phyloP scores from a whole-genome alignment of 2,329 filamentous ascomycete species.

The Aspergillus caelatus region DNA sequence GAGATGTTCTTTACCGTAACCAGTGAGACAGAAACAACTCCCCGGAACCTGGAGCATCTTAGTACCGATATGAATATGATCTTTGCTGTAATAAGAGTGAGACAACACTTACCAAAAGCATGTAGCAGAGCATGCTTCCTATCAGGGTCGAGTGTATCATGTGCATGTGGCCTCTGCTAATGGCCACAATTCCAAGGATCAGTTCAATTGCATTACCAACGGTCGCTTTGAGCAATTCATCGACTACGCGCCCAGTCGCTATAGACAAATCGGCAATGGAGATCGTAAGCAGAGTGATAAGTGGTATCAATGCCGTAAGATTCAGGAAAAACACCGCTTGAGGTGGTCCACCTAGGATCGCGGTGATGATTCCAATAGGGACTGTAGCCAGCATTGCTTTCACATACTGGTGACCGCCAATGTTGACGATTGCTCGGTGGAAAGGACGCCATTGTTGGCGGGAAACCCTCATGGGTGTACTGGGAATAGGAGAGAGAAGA shows the following conservation, averaged over 20 bases:
- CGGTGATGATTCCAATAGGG: conserved; percentile 69
- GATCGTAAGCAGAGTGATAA: conserved; percentile 76
- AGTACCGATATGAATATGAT: background rate
- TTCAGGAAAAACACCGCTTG: conserved; percentile 75
- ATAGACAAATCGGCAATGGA: conserved; percentile 78
- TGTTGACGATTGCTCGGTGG: background rate
- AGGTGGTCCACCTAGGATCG: conserved; percentile 60
- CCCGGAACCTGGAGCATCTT: conserved; percentile 16
- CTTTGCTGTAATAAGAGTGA: background rate
- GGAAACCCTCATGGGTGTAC: background rate
- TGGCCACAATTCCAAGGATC: conserved; percentile 74
- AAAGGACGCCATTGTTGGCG: conserved; percentile 2
- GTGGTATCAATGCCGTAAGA: conserved; percentile 81
- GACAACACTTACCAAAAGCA: conserved; percentile 65
- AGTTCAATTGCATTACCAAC: conserved; percentile 85
- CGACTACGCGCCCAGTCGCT: conserved; percentile 68
- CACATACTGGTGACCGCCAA: conserved; percentile 46
- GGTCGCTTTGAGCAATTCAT: conserved; percentile 79
- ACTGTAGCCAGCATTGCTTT: conserved; percentile 71
- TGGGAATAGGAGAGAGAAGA: background rate
- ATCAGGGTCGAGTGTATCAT: conserved; percentile 87
- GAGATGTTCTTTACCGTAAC: conserved; percentile 21
- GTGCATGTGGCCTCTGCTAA: conserved; percentile 68
- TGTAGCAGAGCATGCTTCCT: conserved; percentile 81
- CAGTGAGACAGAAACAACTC: conserved; percentile 16